Evolutionary conservation across 768 basidiomycete genomes (phyloP).

Genomic region (Rhodotorula diobovata): DNA sequence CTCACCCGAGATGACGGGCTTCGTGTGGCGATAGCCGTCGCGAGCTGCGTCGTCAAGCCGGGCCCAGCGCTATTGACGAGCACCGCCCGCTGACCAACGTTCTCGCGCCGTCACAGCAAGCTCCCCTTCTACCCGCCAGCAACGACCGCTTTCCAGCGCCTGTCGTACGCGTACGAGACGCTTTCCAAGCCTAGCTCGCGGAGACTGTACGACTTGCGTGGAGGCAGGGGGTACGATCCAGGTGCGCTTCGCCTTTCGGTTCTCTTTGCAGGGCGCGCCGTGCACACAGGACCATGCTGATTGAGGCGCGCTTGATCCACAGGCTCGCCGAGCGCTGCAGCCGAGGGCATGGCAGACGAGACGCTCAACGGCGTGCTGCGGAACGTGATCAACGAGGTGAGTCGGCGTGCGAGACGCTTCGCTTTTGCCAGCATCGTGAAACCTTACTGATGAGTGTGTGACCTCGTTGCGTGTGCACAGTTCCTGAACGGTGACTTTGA

Average conservation of each 20-base stretch:
- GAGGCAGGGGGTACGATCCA: constrained; percentile 29
- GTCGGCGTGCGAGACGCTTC: not conserved
- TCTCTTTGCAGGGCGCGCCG: not conserved
- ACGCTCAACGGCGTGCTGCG: constrained; percentile 71
- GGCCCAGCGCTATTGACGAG: not conserved
- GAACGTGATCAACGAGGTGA: constrained; percentile 67
- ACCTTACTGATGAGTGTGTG: no score
- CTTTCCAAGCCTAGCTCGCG: constrained; percentile 68
- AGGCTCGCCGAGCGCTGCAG: constrained; percentile 1
- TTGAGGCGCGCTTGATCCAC: not conserved
- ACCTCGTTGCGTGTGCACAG: not conserved
- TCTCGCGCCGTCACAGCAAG: constrained; percentile 57
- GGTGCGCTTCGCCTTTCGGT: constrained; percentile 10
- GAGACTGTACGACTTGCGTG: constrained; percentile 59
- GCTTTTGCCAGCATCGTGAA: no score
- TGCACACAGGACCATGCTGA: not conserved
- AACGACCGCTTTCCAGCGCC: constrained; percentile 78
- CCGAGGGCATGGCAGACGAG: constrained; percentile 57
- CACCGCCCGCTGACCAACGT: not conserved
- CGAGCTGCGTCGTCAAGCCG: not conserved
- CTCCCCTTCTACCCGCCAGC: constrained; percentile 71
- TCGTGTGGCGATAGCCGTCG: no score
- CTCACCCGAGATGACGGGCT: no score
- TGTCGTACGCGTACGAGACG: constrained; percentile 75
- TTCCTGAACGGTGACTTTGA: constrained; percentile 80